phyloP scores from a whole-genome alignment of 2,329 filamentous ascomycete genomes.

The Macrophomina pseudophaseolina region DNA sequence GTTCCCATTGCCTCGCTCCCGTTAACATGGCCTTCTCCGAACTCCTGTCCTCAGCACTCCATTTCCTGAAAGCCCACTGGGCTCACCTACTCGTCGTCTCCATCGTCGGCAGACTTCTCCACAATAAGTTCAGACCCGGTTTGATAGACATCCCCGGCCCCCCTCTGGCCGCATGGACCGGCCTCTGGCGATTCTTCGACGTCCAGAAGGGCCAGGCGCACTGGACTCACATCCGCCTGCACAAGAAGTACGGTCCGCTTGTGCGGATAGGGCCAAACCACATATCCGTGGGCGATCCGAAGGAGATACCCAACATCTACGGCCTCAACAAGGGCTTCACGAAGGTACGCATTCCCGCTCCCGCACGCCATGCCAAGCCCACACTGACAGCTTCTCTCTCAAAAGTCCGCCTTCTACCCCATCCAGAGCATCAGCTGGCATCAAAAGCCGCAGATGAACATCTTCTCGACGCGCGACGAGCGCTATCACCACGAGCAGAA shows the following conservation, averaged over 20 bases:
- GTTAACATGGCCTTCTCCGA: background rate
- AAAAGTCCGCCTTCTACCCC: conserved; percentile 36
- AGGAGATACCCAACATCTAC: conserved; percentile 72
- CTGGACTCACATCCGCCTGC: conserved; percentile 64
- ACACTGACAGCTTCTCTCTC: background rate
- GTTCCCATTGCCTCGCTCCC: background rate
- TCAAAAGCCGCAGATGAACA: conserved; percentile 31
- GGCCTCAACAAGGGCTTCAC: conserved; percentile 56
- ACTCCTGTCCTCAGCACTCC: background rate
- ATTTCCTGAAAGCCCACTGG: background rate
- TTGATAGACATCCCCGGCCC: conserved; percentile 59
- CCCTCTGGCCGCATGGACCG: conserved; percentile 67
- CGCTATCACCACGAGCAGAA: conserved; percentile 48
- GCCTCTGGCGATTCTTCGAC: conserved; percentile 72
- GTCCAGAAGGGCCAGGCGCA: conserved; percentile 62
- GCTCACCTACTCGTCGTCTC: background rate
- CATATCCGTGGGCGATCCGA: conserved; percentile 75
- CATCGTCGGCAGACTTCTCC: background rate
- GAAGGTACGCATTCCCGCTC: conserved; percentile 32
- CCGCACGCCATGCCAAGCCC: background rate
- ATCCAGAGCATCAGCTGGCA: conserved; percentile 35
- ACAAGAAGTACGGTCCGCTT: conserved; percentile 74
- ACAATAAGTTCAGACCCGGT: conserved; percentile 18
- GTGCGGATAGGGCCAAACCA: conserved; percentile 82
- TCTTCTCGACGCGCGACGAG: conserved; percentile 50